Evolutionary conservation across 176 grass and related monocot species (phyloP).

Genomic region (Avena atlantica): DNA sequence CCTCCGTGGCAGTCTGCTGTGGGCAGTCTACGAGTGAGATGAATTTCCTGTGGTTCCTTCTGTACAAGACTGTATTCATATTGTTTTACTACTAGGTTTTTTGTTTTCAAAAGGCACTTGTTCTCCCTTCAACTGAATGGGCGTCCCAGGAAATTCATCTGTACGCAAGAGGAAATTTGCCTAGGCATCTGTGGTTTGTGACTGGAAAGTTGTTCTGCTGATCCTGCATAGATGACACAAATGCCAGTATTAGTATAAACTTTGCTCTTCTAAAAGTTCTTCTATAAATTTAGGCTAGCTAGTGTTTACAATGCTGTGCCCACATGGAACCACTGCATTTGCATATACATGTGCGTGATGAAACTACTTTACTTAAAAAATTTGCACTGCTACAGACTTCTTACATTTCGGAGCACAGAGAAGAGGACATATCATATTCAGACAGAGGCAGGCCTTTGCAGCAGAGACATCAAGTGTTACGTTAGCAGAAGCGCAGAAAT

Average conservation of each 20-base stretch:
- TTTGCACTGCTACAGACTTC: background rate
- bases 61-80: background rate
- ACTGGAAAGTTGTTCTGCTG: background rate
- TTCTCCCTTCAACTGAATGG: background rate
- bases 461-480: conserved; percentile 42
- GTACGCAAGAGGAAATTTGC: background rate
- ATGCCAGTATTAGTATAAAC: background rate
- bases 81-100: background rate
- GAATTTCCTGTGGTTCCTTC: background rate
- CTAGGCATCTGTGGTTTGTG: background rate
- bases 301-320: background rate
- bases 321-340: no score
- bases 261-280: background rate
- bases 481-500: conserved; percentile 43
- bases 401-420: background rate
- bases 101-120: background rate
- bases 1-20: background rate
- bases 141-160: background rate
- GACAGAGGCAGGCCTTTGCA: conserved; percentile 19
- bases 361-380: background rate
- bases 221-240: background rate
- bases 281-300: background rate
- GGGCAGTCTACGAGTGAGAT: no score
- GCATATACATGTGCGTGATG: background rate
- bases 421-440: background rate